Evolutionary conservation across 2,329 filamentous ascomycete species (phyloP), one percentile per base, ranked within the genome.

Genomic region (Penicillium sp.): DNA sequence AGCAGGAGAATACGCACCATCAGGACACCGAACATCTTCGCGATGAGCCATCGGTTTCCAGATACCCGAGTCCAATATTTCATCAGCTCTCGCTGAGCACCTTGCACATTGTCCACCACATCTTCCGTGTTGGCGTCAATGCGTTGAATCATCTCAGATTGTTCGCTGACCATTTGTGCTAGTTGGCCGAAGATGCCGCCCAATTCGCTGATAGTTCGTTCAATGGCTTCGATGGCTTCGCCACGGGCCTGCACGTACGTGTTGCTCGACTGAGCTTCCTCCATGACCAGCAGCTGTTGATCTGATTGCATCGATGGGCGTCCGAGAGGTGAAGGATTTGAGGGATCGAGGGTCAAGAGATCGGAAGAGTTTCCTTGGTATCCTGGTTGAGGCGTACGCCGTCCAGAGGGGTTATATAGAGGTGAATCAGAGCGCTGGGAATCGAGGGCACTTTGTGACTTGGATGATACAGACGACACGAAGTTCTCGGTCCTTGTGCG

Each of bases 41-140:
- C 89, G 55, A 97, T 83, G 50, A 98, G 72, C 93, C 91, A 97
- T 50, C 93, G 78, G 71, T 98, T 98, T 48, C 90, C 88, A 41
- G 88, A 93, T 18, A 97, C 90, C 27, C 90, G 79, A 18, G 81
- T 85, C 91, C 93, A 98, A 69, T 97, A 98, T 67, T 96, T 96
- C 70, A 98, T 80, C 59, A 98, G 65, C 68, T 98, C 91, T 48
- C 90, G 78, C 64, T 98, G 93, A 4, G 93, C 93, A 13, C 93
- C 93, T 60, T 95, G 81, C n/a, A 98, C 91, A 57, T 98, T 98
- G 60, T 97, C 91, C 39, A 98, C 91, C 4, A 98, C 88, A 56
- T 96, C 90, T 60, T 98, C 93, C 1, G 91, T 96, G 66, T 97
- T 96, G 51, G 91, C 91, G 58, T 97, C 91, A 60, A 96, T 96